Conservation (phyloP, 768 basidiomycete species). For the Phlebiopsis flavidoalba region DNA sequence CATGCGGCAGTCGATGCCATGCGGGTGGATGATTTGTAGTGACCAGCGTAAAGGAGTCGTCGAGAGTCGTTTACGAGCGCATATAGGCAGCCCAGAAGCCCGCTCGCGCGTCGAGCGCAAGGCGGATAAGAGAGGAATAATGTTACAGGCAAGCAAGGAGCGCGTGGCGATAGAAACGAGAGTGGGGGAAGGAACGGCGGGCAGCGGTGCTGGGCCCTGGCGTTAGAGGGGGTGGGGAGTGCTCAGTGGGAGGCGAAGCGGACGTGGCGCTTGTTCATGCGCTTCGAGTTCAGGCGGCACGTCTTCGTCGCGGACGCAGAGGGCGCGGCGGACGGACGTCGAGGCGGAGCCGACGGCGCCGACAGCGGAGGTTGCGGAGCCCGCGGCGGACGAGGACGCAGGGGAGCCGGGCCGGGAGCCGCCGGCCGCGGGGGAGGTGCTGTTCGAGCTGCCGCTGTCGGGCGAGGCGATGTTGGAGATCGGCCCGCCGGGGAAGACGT, state of each 20-base stretch:
- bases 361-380: background rate
- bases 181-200: background rate
- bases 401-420: background rate
- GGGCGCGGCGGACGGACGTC: background rate
- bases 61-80: background rate
- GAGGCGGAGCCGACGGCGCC: background rate
- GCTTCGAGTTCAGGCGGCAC: background rate
- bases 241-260: conserved; percentile 1
- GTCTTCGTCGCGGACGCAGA: conserved; percentile 1
- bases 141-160: background rate
- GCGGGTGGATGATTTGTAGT: background rate
- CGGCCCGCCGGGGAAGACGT: conserved; percentile 15
- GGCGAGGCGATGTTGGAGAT: conserved; percentile 8
- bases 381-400: background rate
- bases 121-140: background rate
- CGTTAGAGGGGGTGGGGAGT: background rate
- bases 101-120: background rate
- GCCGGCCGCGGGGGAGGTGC: background rate
- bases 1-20: too few species aligned
- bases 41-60: background rate
- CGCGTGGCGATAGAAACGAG: background rate
- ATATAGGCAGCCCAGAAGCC: background rate
- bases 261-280: conserved; percentile 3
- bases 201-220: too few species aligned
- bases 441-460: background rate